phyloP scores from a whole-genome alignment of 1,284 basidiomycete genomes.

The Mycena citricolor region DNA sequence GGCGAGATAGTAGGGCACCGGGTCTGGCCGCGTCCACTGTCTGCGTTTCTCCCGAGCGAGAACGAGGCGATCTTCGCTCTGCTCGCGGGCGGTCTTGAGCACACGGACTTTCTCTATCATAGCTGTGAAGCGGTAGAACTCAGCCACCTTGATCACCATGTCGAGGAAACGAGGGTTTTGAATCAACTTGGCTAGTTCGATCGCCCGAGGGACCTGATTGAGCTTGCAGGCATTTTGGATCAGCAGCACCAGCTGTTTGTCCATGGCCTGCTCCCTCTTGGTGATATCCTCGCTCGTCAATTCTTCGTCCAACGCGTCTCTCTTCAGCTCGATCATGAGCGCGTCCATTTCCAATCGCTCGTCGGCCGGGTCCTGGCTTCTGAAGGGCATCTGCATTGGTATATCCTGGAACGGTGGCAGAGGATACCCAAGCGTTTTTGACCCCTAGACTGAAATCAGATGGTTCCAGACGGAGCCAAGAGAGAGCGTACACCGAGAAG shows the following conservation, averaged over 20 bases:
- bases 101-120: constrained; percentile 82
- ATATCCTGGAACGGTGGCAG: constrained; percentile 90
- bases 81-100: constrained; percentile 68
- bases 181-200: constrained; percentile 83
- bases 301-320: constrained; percentile 71
- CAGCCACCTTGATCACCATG: constrained; percentile 83
- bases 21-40: constrained; percentile 58
- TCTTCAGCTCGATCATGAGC: constrained; percentile 66
- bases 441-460: constrained; percentile 56
- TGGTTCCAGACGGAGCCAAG: neutral
- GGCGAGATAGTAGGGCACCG: constrained; percentile 43
- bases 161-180: constrained; percentile 78
- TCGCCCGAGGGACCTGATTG: constrained; percentile 83
- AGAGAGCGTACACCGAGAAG: constrained; percentile 76
- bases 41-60: constrained; percentile 56
- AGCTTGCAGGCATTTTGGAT: constrained; percentile 91
- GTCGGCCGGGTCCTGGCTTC: constrained; percentile 73
- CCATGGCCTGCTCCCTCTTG: constrained; percentile 75
- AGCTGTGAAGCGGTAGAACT: constrained; percentile 87
- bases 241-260: constrained; percentile 88
- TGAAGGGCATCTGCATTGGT: constrained; percentile 81
- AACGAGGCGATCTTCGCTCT: constrained; percentile 55
- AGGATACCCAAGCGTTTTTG: constrained; percentile 86
- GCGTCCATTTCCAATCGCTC: constrained; percentile 84
- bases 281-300: constrained; percentile 66